Percentiles rank a stretch among this genome's conserved stretches.
These are phyloP conservation scores for Pyracantha coccinea DNA, from an alignment of 331 rosid species.

Conservation along the genomic window DNA sequence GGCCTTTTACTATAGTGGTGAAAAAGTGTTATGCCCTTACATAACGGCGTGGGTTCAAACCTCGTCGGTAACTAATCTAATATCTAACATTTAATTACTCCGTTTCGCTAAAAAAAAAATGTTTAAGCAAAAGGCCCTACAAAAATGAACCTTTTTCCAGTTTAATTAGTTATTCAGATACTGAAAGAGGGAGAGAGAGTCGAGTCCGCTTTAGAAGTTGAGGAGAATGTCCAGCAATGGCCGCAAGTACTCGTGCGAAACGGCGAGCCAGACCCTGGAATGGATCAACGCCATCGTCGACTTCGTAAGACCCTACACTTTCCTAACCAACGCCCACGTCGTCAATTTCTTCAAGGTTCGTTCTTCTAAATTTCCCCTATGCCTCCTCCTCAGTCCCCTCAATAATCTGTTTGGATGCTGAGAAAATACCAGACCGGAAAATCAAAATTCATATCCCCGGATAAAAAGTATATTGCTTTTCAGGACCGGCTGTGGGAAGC, in stretches of 20 bases:
- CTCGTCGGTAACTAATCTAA: no score
- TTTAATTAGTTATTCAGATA: no score
- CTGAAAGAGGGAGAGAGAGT: no score
- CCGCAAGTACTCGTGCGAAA: conserved; percentile 50
- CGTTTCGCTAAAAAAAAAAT: no score
- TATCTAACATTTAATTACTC: no score
- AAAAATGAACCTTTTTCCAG: no score
- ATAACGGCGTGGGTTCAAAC: no score
- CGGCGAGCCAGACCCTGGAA: conserved; percentile 34
- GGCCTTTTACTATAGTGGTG: no score
- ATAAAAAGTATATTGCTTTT: not conserved
- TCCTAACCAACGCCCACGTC: conserved; percentile 53
- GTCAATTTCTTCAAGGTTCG: conserved; percentile 77
- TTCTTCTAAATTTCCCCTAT: not conserved
- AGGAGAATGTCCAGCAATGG: not conserved
- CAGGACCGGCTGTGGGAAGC: conserved; percentile 78
- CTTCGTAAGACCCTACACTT: conserved; percentile 47
- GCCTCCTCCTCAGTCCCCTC: not conserved
- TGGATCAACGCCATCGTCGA: conserved; percentile 76
- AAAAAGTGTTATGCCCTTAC: no score
- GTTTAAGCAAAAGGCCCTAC: no score
- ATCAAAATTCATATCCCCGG: not conserved
- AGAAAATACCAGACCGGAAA: not conserved
- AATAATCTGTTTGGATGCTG: not conserved
- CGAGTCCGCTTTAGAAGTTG: not conserved